Conservation (phyloP, 805 yeast species). For the Starmerella potacharoeniae region DNA sequence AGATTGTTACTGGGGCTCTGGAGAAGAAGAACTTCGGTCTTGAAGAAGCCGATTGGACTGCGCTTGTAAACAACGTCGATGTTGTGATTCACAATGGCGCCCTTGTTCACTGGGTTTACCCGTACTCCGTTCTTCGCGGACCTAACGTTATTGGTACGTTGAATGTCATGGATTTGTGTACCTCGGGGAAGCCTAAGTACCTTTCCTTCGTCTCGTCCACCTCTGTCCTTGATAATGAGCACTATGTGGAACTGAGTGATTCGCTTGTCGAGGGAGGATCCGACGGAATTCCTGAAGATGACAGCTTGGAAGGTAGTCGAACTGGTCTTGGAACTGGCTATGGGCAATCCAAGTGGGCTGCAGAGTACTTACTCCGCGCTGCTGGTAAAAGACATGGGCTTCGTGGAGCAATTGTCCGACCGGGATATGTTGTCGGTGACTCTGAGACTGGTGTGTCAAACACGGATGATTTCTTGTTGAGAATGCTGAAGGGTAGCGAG, state of each 20-base stretch:
- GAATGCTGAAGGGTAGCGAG: conserved; percentile 90
- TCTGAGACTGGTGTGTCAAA: conserved; percentile 76
- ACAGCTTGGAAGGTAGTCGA: conserved; percentile 71
- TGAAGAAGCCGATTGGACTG: conserved; percentile 42
- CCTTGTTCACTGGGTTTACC: conserved; percentile 96
- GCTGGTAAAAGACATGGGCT: conserved; percentile 78
- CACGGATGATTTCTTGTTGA: conserved; percentile 89
- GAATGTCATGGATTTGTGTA: conserved; percentile 68
- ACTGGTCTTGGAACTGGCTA: conserved; percentile 81
- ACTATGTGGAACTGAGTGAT: conserved; percentile 70
- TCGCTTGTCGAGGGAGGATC: conserved; percentile 50
- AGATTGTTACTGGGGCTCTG: conserved; percentile 74
- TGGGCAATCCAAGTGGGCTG: conserved; percentile 97
- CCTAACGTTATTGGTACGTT: conserved; percentile 86
- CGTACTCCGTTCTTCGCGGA: conserved; percentile 78
- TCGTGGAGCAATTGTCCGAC: conserved; percentile 80
- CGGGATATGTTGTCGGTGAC: conserved; percentile 92
- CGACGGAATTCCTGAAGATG: conserved; percentile 69
- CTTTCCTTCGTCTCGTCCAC: conserved; percentile 93
- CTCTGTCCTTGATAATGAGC: conserved; percentile 75
- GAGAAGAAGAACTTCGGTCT: conserved; percentile 65
- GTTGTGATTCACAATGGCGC: conserved; percentile 94
- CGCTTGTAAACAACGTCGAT: conserved; percentile 53
- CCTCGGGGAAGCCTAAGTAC: conserved; percentile 69
- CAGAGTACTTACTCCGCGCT: conserved; percentile 73